These are phyloP conservation scores for Canariomyces notabilis DNA, from an alignment of 2,329 filamentous ascomycete species.

Conservation along the genomic window DNA sequence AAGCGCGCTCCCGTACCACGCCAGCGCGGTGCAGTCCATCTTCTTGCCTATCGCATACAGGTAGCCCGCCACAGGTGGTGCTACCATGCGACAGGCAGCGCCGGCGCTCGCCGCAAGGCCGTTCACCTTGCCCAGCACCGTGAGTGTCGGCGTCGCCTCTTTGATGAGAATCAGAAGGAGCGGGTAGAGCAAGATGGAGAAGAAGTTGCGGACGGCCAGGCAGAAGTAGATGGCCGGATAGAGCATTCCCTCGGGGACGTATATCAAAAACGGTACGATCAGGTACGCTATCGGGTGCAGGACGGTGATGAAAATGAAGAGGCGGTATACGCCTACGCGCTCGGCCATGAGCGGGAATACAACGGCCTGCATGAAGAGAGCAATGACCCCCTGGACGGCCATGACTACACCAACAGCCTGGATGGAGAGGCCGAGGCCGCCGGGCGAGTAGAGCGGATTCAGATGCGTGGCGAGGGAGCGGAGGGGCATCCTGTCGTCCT, in stretches of 20 bases:
- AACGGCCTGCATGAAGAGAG: slow-evolving; percentile 66
- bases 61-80: slow-evolving; percentile 59
- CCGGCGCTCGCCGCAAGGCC: slow-evolving; percentile 61
- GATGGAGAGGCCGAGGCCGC: slow-evolving; percentile 58
- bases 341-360: slow-evolving; percentile 59
- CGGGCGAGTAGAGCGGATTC: slow-evolving; percentile 50
- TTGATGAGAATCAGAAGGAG: slow-evolving; percentile 64
- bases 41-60: slow-evolving; percentile 57
- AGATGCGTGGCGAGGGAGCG: slow-evolving; percentile 29
- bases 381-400: slow-evolving; percentile 51
- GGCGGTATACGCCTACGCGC: slow-evolving; percentile 52
- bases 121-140: slow-evolving; percentile 59
- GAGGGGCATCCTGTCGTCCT: slow-evolving; percentile 58
- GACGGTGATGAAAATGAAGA: slow-evolving; percentile 54
- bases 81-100: slow-evolving; percentile 62
- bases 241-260: slow-evolving; percentile 47
- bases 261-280: slow-evolving; percentile 53
- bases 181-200: slow-evolving; percentile 61
- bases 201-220: slow-evolving; percentile 53
- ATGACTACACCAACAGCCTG: slow-evolving; percentile 54
- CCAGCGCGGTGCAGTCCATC: slow-evolving; percentile 54
- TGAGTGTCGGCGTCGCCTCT: slow-evolving; percentile 54
- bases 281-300: slow-evolving; percentile 59
- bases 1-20: slow-evolving; percentile 58
- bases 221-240: slow-evolving; percentile 55